phyloP scores from a whole-genome alignment of 139 green algal genomes.

The Chlorella sp. region DNA sequence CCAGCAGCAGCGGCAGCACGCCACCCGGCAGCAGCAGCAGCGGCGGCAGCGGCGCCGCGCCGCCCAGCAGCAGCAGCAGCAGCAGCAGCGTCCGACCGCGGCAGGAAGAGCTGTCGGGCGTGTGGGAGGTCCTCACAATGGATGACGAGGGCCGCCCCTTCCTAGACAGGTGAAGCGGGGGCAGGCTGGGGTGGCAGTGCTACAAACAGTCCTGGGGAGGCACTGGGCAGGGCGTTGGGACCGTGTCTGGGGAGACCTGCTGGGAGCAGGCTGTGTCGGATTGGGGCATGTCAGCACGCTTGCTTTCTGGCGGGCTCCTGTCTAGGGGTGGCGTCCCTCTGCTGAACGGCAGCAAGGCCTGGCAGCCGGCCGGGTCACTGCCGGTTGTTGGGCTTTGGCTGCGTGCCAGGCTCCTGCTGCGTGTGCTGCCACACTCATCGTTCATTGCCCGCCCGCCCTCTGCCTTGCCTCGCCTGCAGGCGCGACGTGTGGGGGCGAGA shows the following conservation, averaged over 20 bases:
- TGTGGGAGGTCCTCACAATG: constrained; percentile 70
- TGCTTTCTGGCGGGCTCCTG: no score
- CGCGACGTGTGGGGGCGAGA: constrained; percentile 24
- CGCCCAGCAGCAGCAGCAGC: not conserved
- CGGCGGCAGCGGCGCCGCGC: not conserved
- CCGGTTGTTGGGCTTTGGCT: no score
- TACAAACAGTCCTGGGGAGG: not conserved
- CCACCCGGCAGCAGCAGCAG: not conserved
- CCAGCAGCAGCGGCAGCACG: not conserved
- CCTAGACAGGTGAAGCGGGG: constrained; percentile 68
- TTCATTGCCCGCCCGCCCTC: not conserved
- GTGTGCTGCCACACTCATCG: not conserved
- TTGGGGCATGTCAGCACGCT: not conserved
- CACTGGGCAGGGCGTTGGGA: not conserved
- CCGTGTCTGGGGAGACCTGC: no score
- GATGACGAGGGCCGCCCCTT: constrained; percentile 64
- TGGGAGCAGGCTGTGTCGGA: not conserved
- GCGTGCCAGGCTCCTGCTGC: not conserved
- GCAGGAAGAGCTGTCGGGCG: constrained; percentile 56
- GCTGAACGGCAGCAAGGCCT: not conserved
- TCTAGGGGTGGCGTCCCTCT: no score
- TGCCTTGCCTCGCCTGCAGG: not conserved
- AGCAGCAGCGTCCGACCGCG: not conserved
- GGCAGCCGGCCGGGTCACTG: no score
- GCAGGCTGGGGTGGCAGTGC: not conserved